These are phyloP conservation scores for Zasmidium cellare DNA, from an alignment of 2,329 filamentous ascomycete species.

Conservation along the genomic window DNA sequence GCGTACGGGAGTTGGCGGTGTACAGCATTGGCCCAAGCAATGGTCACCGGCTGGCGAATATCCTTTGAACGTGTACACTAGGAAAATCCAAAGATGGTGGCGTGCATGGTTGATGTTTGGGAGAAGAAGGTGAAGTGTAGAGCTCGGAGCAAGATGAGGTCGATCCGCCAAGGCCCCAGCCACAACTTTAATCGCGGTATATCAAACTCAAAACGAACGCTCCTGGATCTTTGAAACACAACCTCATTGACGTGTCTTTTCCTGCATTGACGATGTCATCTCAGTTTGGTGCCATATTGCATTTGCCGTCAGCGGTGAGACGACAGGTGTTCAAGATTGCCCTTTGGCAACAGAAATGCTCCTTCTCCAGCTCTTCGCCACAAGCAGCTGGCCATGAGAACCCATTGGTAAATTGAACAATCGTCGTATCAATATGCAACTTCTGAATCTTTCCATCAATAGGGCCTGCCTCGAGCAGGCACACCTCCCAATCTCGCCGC, in stretches of 20 bases:
- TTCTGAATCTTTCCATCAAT: not conserved
- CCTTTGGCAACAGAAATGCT: constrained; percentile 30
- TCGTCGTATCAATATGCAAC: not conserved
- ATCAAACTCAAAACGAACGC: not conserved
- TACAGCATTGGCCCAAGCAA: too few species aligned
- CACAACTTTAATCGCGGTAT: too few species aligned
- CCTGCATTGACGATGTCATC: not conserved
- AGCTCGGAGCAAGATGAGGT: not conserved
- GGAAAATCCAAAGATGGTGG: too few species aligned
- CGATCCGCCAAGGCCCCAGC: not conserved
- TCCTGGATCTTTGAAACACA: not conserved
- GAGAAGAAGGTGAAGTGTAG: not conserved
- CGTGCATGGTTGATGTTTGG: not conserved
- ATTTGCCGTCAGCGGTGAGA: constrained; percentile 11
- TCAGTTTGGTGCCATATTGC: constrained; percentile 2
- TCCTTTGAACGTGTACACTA: too few species aligned
- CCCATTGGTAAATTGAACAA: constrained; percentile 67
- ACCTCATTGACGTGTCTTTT: not conserved
- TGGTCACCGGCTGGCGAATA: too few species aligned
- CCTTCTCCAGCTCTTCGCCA: constrained; percentile 57
- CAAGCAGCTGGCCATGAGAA: constrained; percentile 72
- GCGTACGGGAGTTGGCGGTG: too few species aligned
- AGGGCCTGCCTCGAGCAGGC: constrained; percentile 83
- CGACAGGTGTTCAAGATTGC: constrained; percentile 2
- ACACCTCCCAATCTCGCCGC: constrained; percentile 62